Percentiles rank a stretch among this genome's conserved stretches.
Evolutionary conservation across 2,329 filamentous ascomycete genomes (phyloP).

Genomic region (Blastomyces silverae): DNA sequence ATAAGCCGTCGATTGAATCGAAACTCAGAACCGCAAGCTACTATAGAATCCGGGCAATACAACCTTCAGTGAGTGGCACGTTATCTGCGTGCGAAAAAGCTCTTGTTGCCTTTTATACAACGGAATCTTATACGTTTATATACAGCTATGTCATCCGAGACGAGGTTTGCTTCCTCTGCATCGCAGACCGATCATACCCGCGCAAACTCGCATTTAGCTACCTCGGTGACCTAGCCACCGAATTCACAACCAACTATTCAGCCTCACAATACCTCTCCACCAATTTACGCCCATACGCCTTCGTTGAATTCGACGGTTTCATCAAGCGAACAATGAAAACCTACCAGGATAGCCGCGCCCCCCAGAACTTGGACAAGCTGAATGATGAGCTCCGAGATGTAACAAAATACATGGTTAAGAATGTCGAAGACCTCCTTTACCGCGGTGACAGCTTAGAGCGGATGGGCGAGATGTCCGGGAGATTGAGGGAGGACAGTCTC

Average conservation of each 20-base stretch:
- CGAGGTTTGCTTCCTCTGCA: conserved; percentile 83
- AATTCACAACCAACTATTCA: conserved; percentile 84
- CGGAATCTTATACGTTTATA: conserved; percentile 20
- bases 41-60: conserved; percentile 77
- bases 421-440: conserved; percentile 96
- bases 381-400: conserved; percentile 97
- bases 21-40: conserved; percentile 83
- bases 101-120: neutral
- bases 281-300: conserved; percentile 80
- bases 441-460: conserved; percentile 88
- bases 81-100: neutral
- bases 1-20: conserved; percentile 81
- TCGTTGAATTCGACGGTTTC: conserved; percentile 97
- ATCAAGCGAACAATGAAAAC: conserved; percentile 87
- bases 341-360: conserved; percentile 85
- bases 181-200: conserved; percentile 88
- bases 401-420: conserved; percentile 99
- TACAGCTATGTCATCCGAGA: conserved; percentile 73
- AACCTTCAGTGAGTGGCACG: conserved; percentile 65
- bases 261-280: conserved; percentile 65
- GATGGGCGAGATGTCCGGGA: conserved; percentile 90
- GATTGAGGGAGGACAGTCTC: conserved; percentile 83
- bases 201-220: conserved; percentile 98
- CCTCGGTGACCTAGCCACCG: conserved; percentile 80
- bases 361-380: conserved; percentile 87